Base-by-base conservation (phyloP, 1,284 basidiomycete species). In the Paramarasmius palmivorus region DNA sequence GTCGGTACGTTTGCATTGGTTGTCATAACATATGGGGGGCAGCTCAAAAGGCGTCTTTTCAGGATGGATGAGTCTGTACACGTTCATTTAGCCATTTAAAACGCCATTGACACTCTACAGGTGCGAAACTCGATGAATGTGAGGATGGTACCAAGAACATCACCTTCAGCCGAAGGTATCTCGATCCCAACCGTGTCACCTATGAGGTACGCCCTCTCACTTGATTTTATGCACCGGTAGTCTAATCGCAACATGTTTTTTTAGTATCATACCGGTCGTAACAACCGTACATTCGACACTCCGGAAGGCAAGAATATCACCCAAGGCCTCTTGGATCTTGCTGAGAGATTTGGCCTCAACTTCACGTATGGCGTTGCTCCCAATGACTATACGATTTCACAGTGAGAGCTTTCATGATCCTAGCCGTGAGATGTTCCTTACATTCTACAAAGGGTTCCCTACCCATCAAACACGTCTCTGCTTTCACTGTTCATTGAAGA, bases 171-270 rank as follows among this genome's bases (percentile, higher is more conserved):
- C 75, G 89, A 35, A 77, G 88, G 25, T 91, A 92, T 65, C 71
- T 92, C 7, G 89, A 91, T 62, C 77, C 86, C 20, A 91, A 91
- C 62, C 81, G 81, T 36, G 79, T 87, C 25, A 85, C 89, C 1
- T 91, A 86, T 57, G 77, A 86, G 73, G 85, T 85, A 58, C 26
- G 64, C 54, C 53, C 23, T 3, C 36, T 15, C 37, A 26, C 37
- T 12, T 53, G 14, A 42, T 14, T n/a, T 25, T 20, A 19, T 19
- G 22, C 45, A 20, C 39, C 35, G 41, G 8, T 47, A 32, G n/a
- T 15, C n/a, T 4, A 23, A 14, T 39, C n/a, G 46, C n/a, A n/a
- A n/a, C n/a, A 41, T 10, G 22, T 39, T 6, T 23, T 10, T 35
- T 14, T 50, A 89, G 85, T 88, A 76, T 63, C 84, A 90, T 61